phyloP scores from a whole-genome alignment of 805 yeast species.

The Candida oleophila region DNA sequence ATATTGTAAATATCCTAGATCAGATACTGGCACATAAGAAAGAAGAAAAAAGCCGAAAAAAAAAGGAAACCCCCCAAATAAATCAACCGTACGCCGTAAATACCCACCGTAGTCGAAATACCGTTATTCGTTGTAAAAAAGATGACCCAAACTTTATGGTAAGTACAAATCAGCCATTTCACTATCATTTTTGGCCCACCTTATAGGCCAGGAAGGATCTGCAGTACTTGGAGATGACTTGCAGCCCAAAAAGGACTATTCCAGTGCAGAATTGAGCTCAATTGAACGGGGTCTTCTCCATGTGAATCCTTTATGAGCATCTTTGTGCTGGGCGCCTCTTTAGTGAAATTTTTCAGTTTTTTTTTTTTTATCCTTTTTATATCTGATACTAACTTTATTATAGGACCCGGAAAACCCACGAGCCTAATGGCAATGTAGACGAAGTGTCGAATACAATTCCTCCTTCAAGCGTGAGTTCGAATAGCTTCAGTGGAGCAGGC shows the following conservation, averaged over 20 bases:
- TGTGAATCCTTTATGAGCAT: no score
- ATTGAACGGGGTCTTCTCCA: no score
- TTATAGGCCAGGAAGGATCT: no score
- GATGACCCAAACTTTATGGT: conserved; percentile 13
- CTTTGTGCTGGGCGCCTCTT: no score
- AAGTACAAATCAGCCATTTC: conserved; percentile 5
- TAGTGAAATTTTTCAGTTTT: no score
- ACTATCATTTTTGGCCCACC: no score
- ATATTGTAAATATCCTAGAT: not conserved
- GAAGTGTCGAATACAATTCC: not conserved
- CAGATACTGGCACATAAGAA: not conserved
- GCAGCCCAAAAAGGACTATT: no score
- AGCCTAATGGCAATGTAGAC: not conserved
- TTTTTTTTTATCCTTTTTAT: no score
- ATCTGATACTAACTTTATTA: not conserved
- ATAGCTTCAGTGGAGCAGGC: not conserved
- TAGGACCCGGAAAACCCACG: conserved; percentile 8
- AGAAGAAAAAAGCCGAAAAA: not conserved
- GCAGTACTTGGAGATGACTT: no score
- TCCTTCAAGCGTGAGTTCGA: not conserved
- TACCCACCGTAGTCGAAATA: not conserved
- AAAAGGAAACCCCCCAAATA: no score
- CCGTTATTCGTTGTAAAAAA: not conserved
- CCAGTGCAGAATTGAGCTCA: no score
- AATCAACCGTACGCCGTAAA: not conserved